phyloP scores from a whole-genome alignment of 495 filamentous ascomycete genomes.

The Amniculicola lignicola region DNA sequence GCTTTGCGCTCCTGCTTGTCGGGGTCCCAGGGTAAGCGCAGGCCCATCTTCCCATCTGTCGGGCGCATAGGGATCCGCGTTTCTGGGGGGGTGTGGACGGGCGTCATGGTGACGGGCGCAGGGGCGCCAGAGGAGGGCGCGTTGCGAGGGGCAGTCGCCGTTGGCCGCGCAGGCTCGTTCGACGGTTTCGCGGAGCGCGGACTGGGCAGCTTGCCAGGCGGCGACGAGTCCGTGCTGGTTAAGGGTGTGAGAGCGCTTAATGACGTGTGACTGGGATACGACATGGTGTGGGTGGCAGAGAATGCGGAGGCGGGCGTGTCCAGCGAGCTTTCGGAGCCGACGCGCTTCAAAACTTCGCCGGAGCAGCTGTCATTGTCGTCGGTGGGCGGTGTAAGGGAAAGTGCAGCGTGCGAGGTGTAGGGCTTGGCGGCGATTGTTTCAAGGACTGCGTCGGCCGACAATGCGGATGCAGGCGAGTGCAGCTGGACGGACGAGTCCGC shows the following conservation, averaged over 20 bases:
- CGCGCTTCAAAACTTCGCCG: conserved; percentile 61
- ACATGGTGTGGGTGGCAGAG: conserved; percentile 45
- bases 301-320: conserved; percentile 63
- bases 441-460: too few species aligned
- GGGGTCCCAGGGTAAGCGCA: conserved; percentile 72
- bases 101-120: conserved; percentile 45
- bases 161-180: conserved; percentile 33
- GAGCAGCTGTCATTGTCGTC: conserved; percentile 54
- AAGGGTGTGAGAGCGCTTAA: conserved; percentile 67
- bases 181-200: conserved; percentile 47
- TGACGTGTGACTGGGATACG: conserved; percentile 50
- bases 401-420: conserved; percentile 28
- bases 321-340: conserved; percentile 65
- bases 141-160: conserved; percentile 22
- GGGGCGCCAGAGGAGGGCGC: conserved; percentile 22
- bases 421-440: background rate
- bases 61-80: conserved; percentile 60
- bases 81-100: conserved; percentile 51
- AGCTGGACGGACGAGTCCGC: conserved; percentile 27
- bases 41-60: conserved; percentile 61
- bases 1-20: conserved; percentile 64
- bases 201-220: conserved; percentile 56
- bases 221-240: conserved; percentile 74
- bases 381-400: conserved; percentile 18
- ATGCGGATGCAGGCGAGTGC: conserved; percentile 14